These are phyloP conservation scores for Ceratobasidium papillatum DNA, from an alignment of 1,284 basidiomycete species.

Conservation along the genomic window DNA sequence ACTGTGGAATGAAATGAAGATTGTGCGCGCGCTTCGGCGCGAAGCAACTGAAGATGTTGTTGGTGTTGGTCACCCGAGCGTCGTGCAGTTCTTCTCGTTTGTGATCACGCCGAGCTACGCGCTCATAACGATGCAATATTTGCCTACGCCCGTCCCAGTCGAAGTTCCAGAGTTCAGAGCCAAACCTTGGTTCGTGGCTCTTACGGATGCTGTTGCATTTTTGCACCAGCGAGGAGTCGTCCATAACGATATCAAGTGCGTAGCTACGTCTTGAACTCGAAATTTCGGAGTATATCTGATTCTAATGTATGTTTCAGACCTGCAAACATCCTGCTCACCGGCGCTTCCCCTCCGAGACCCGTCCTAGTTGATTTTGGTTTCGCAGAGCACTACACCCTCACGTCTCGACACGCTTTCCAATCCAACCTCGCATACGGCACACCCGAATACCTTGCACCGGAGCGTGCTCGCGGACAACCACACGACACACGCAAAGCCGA, in stretches of 20 bases:
- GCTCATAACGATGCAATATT: slow-evolving; percentile 83
- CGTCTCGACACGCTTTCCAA: slow-evolving; percentile 72
- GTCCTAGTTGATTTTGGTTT: slow-evolving; percentile 94
- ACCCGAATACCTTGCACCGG: slow-evolving; percentile 91
- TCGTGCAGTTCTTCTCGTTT: slow-evolving; percentile 91
- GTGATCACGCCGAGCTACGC: slow-evolving; percentile 91
- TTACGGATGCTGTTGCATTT: slow-evolving; percentile 88
- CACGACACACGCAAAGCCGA: slow-evolving; percentile 95
- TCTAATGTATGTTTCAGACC: slow-evolving; percentile 61
- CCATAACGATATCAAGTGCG: slow-evolving; percentile 94
- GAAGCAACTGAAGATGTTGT: slow-evolving; percentile 57
- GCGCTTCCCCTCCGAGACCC: slow-evolving; percentile 66
- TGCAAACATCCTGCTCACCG: slow-evolving; percentile 85
- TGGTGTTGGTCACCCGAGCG: slow-evolving; percentile 70
- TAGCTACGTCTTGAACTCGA: slow-evolving; percentile 38
- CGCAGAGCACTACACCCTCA: slow-evolving; percentile 74
- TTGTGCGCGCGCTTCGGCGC: slow-evolving; percentile 79
- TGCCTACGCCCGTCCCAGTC: slow-evolving; percentile 81
- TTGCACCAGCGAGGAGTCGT: slow-evolving; percentile 87
- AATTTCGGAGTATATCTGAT: background rate
- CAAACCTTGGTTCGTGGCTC: slow-evolving; percentile 82
- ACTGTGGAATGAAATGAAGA: slow-evolving; percentile 96
- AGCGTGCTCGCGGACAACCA: slow-evolving; percentile 81
- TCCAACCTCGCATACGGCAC: slow-evolving; percentile 88
- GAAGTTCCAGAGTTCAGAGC: slow-evolving; percentile 80